Evolutionary conservation across 192 early-diverging fungal species (phyloP), one percentile per base, ranked within the genome.

Genomic region (Chytriomyces hyalinus): DNA sequence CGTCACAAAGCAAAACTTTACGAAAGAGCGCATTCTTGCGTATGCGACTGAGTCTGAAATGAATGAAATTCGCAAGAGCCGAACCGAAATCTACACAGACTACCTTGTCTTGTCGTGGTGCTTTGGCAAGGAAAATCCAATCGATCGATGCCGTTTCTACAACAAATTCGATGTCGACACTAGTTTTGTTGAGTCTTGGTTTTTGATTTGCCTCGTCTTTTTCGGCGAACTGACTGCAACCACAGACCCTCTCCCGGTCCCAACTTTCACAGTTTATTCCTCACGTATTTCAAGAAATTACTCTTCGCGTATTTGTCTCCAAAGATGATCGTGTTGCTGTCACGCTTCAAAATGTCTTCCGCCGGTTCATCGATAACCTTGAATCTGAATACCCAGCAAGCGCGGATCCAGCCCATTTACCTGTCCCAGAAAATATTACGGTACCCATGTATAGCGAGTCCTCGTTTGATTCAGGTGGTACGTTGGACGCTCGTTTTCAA

Each of bases 121-220:
- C n/a, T 92, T 94, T 90, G 88, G 91, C 66, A 89, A 91, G 60
- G 80, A 89, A 43, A 96, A 98, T 71, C 97, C 97, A 0, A 92
- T 98, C 7, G 94, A 98, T 70, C 80, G 79, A 44, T 87, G 96
- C 71, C 84, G 85, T 48, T 98, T 98, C 72, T 96, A 88, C 82
- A 90, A 84, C 28, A 95, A 96, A 75, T 89, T 80, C 77, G 83
- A 85, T 64, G 79, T 77, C 15, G 79, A 82, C 47, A 63, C 67
- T 6, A 73, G 45, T 7, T 65, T 61, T 46, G 43, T 49, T n/a
- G 50, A 53, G 66, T 26, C 49, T 73, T 20, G 53, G 20, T 13
- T 51, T 6, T n/a, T 44, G 4, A 64, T 45, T 20, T 60, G 49
- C 36, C 51, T 62, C 61, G 44, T 65, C 49, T 66, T 53, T 67